phyloP scores from a whole-genome alignment of 495 filamentous ascomycete species.

The Penicillium dipodomyicola region DNA sequence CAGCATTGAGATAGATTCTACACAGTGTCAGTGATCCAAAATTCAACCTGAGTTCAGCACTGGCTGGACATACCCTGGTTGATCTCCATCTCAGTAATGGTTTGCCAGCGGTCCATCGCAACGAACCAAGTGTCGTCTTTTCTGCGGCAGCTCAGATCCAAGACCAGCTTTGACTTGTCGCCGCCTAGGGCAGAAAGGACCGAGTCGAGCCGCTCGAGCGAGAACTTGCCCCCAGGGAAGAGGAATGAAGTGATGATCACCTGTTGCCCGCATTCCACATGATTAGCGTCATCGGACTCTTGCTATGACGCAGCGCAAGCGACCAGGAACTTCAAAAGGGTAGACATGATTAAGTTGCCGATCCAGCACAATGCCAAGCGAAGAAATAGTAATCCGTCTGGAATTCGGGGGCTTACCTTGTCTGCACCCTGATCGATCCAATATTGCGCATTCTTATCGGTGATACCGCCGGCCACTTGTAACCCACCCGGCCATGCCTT shows the following conservation, averaged over 20 bases:
- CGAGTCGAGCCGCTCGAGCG: slow-evolving; percentile 64
- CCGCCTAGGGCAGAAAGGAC: slow-evolving; percentile 68
- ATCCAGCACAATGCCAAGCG: slow-evolving; percentile 4
- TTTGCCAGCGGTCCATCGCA: slow-evolving; percentile 98
- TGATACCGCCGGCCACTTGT: slow-evolving; percentile 92
- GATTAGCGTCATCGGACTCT: slow-evolving; percentile 18
- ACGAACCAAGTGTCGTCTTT: slow-evolving; percentile 80
- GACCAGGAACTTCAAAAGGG: neutral
- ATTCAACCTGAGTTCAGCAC: neutral
- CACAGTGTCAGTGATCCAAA: slow-evolving; percentile 4
- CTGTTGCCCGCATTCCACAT: slow-evolving; percentile 48
- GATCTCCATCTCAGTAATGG: slow-evolving; percentile 92
- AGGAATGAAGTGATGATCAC: slow-evolving; percentile 86
- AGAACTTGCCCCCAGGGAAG: slow-evolving; percentile 82
- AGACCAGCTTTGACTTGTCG: slow-evolving; percentile 78
- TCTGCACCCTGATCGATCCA: slow-evolving; percentile 89
- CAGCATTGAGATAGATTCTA: slow-evolving; percentile 74
- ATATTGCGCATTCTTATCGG: slow-evolving; percentile 70
- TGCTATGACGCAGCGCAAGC: slow-evolving; percentile 11
- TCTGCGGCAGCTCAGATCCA: slow-evolving; percentile 86
- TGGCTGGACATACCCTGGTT: slow-evolving; percentile 59
- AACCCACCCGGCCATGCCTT: slow-evolving; percentile 70
- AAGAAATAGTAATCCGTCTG: slow-evolving; percentile 2
- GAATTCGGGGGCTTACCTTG: slow-evolving; percentile 61
- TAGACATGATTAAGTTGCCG: neutral